Evolutionary conservation across 495 filamentous ascomycete genomes (phyloP).

Genomic region (Annulohypoxylon nitens): DNA sequence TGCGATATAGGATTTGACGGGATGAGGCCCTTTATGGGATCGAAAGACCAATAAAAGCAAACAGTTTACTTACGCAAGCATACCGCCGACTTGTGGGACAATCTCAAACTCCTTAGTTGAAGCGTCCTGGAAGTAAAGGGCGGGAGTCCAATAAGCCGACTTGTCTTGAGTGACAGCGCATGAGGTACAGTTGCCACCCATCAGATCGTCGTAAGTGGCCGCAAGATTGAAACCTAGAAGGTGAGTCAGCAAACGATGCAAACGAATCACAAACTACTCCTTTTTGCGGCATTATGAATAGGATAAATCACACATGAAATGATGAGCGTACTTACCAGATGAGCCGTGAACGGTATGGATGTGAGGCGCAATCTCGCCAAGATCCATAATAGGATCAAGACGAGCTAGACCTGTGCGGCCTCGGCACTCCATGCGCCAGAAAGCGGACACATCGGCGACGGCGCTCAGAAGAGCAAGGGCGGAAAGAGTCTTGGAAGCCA

Average conservation of each 20-base stretch:
- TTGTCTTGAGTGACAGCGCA: constrained; percentile 74
- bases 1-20: neutral
- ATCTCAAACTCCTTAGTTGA: constrained; percentile 57
- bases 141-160: constrained; percentile 78
- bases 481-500: constrained; percentile 49
- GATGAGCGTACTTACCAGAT: constrained; percentile 55
- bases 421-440: constrained; percentile 90
- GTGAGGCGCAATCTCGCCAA: constrained; percentile 71
- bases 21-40: neutral
- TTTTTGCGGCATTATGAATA: neutral
- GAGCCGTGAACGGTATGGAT: constrained; percentile 82
- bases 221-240: constrained; percentile 62
- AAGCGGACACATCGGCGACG: constrained; percentile 66
- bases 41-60: neutral
- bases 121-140: constrained; percentile 71
- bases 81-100: constrained; percentile 69
- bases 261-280: neutral
- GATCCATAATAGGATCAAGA: constrained; percentile 78
- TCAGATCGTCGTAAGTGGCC: constrained; percentile 64
- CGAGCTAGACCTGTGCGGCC: constrained; percentile 74
- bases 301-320: neutral
- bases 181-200: constrained; percentile 70
- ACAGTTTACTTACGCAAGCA: constrained; percentile 67
- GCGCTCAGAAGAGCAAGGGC: constrained; percentile 51
- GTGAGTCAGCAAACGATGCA: constrained; percentile 11